Base-by-base conservation (phyloP, 169 alveolate species). In the Eimeria tenella region DNA sequence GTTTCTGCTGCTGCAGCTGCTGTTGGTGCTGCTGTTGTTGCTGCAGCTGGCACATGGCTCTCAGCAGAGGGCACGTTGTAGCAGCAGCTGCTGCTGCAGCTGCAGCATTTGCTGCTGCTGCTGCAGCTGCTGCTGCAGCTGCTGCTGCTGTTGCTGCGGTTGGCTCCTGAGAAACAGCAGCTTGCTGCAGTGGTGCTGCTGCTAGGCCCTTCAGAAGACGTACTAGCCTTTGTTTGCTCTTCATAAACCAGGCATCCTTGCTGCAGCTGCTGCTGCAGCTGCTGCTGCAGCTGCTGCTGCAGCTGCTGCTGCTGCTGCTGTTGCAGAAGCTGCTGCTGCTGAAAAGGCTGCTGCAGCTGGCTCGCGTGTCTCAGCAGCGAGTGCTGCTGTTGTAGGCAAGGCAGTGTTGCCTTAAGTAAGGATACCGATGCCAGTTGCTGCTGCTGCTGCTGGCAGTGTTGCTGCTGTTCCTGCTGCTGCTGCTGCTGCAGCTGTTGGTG, bases 1-100 rank as follows among this genome's bases (percentile, higher is more conserved):
- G 68, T 3, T 58, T 0, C 17, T 58, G 68, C 68, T 58, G 68
- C 4, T 58, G 68, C 21, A 11, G 68, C 17, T 58, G 68, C 68
- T 58, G 68, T 15, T 58, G 68, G 4, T 58, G 68, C 68, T 58
- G 68, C 68, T 58, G 68, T 15, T 58, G 68, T 3, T 58, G 68
- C 68, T 58, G 68, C 68, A 11, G 68, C 11, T 58, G 68, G 11
- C 42, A 31, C 42, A 31, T 31, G 42, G 42, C 42, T 31, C 42
- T 31, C 42, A 11, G 68, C 68, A 58, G 68, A 11, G 68, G 68
- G 68, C 68, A 58, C n/a, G 62, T 56, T 19, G 4, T 21, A 23
- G 84, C 15, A 74, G 55, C 60, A 9, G 84, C 25, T 42, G 84
- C 62, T 9, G 10, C 19, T 49, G 84, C 60, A 74, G 84, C 84